A percentile compares a stretch with the other conserved stretches of the same genome.
These are phyloP conservation scores for Ichthyophthirius multifiliis DNA, from an alignment of 169 alveolate species.

Conservation along the genomic window DNA sequence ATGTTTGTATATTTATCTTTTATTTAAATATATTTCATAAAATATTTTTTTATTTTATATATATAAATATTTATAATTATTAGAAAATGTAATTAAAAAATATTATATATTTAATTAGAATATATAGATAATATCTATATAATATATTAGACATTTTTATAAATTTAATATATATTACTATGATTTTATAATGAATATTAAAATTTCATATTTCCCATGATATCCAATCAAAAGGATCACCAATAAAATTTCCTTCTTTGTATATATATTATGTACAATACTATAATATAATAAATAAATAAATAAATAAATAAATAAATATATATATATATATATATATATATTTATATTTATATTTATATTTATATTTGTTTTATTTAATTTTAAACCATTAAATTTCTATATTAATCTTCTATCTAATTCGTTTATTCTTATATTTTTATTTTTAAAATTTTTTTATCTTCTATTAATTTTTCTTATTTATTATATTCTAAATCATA, in stretches of 20 bases:
- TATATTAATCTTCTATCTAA: not conserved
- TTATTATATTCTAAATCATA: not conserved
- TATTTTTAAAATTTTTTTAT: slow-evolving; percentile 1
- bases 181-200: too few species aligned
- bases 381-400: not conserved
- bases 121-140: too few species aligned
- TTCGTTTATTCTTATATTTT: not conserved
- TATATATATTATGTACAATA: not conserved
- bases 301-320: not conserved
- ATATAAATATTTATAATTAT: too few species aligned
- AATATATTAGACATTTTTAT: too few species aligned
- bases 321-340: too few species aligned
- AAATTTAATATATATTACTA: too few species aligned
- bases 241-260: not conserved
- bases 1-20: too few species aligned
- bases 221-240: slow-evolving; percentile 9
- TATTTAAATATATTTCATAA: too few species aligned
- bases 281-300: not conserved
- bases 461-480: slow-evolving; percentile 9
- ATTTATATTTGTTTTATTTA: not conserved
- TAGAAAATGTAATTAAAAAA: too few species aligned
- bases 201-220: not conserved
- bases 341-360: too few species aligned
- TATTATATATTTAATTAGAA: too few species aligned
- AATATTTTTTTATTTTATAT: too few species aligned